A percentile compares a stretch with the other conserved stretches of the same genome.
These are phyloP conservation scores for Phyllostachys edulis DNA, from an alignment of 176 grass and related monocot species.

Conservation along the genomic window DNA sequence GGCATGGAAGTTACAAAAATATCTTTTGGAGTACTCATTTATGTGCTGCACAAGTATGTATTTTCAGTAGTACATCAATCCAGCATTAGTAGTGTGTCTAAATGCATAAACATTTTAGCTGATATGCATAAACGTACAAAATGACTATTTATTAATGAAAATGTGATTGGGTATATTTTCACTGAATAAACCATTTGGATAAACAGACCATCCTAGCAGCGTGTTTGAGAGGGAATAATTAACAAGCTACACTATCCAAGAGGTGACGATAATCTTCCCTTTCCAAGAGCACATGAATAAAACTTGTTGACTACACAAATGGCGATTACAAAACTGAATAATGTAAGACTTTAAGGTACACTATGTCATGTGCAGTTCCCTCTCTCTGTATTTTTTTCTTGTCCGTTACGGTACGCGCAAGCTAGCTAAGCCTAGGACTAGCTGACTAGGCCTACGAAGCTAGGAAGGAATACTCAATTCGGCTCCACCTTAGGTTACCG, in stretches of 20 bases:
- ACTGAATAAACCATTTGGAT: not conserved
- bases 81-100: not conserved
- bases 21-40: not conserved
- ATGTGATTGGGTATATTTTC: not conserved
- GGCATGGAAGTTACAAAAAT: not conserved
- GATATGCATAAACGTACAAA: not conserved
- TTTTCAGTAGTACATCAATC: not conserved
- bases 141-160: not conserved
- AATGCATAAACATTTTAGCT: not conserved
- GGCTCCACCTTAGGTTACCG: not conserved
- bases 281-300: slow-evolving; percentile 9
- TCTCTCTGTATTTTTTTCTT: not conserved
- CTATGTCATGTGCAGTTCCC: not conserved
- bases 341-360: slow-evolving; percentile 27
- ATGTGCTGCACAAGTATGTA: not conserved
- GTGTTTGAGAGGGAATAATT: not conserved
- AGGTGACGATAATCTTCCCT: slow-evolving; percentile 6
- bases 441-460: not conserved
- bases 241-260: not conserved
- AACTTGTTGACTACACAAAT: not conserved
- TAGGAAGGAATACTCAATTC: not conserved
- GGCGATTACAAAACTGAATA: slow-evolving; percentile 21
- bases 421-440: not conserved
- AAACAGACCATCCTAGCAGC: not conserved
- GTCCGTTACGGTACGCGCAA: not conserved